phyloP scores from a whole-genome alignment of 1,139 yeast species.

The Ogataea hybrid region DNA sequence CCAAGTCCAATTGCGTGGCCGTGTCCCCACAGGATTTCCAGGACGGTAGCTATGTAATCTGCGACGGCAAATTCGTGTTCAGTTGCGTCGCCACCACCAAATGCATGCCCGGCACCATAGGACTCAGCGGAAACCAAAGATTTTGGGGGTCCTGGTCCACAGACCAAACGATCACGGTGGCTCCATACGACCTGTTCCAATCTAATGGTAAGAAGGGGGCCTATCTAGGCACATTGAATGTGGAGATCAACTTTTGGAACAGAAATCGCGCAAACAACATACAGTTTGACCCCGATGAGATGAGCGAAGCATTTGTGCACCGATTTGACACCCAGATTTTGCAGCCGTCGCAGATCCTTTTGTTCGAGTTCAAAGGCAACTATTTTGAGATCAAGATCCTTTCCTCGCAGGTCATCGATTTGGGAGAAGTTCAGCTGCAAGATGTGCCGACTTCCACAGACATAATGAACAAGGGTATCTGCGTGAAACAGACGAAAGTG shows the following conservation, averaged over 20 bases:
- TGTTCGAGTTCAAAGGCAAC: constrained; percentile 78
- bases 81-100: constrained; percentile 58
- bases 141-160: constrained; percentile 91
- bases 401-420: constrained; percentile 76
- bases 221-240: constrained; percentile 74
- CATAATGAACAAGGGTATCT: constrained; percentile 69
- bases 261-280: constrained; percentile 60
- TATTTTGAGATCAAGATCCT: constrained; percentile 66
- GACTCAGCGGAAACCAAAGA: constrained; percentile 85
- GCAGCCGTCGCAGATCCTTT: constrained; percentile 81
- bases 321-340: constrained; percentile 78
- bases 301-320: constrained; percentile 60
- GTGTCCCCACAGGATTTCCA: constrained; percentile 77
- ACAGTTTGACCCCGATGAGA: constrained; percentile 80
- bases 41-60: constrained; percentile 56
- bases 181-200: constrained; percentile 56
- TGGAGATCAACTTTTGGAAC: constrained; percentile 78
- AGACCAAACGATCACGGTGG: constrained; percentile 67
- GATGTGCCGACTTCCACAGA: constrained; percentile 40
- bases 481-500: constrained; percentile 74
- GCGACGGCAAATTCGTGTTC: constrained; percentile 79
- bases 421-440: constrained; percentile 46
- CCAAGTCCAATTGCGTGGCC: constrained; percentile 70
- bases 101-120: constrained; percentile 68
- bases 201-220: constrained; percentile 51